Base-by-base conservation (phyloP, 1,284 basidiomycete species). In the Malassezia arunalokei region DNA sequence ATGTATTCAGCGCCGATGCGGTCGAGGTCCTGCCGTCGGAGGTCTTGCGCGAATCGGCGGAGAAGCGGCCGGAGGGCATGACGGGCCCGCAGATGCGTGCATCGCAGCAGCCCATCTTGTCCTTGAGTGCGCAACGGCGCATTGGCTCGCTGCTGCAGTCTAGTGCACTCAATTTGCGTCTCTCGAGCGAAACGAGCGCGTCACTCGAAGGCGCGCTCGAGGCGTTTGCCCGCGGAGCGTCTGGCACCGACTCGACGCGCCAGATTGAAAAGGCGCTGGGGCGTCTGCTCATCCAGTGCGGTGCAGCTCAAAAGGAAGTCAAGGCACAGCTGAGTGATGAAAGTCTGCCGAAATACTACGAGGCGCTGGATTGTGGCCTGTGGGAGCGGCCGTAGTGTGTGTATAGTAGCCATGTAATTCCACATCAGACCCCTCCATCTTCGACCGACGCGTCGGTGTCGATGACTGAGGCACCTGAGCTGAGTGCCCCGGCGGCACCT, bases 221-320 rank as follows among this genome's bases (percentile, higher is more conserved):
- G 11, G 33, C 33, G 15, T 35, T 12, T 35, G 33, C 15, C 3
- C 11, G 33, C 33, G 11, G 11, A 2, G n/a, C 33, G 40, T 38
- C 47, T 1, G 33, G 28, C 24, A 12, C 27, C 3, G 47, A 61
- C 27, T 56, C 56, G 5, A 46, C 59, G 6, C 44, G 45, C 15
- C 52, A 57, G 14, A 63, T 50, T 43, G 62, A 65, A 39, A 42
- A 43, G n/a, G 56, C 57, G 28, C 56, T 66, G 11, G 54, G 60
- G 6, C 52, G 49, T 9, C 59, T 62, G 33, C 55, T 59, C 40
- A 46, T 55, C 35, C 42, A 43, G 24, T 46, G 53, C 35, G 35
- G 38, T 1, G 20, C 31, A 7, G 53, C 32, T 8, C 53, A 55
- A 31, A 55, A 50, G 28, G 32, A 50, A 31, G 43, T 49, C 17